Conservation (phyloP, 768 basidiomycete species). For the Suillus bovinus region DNA sequence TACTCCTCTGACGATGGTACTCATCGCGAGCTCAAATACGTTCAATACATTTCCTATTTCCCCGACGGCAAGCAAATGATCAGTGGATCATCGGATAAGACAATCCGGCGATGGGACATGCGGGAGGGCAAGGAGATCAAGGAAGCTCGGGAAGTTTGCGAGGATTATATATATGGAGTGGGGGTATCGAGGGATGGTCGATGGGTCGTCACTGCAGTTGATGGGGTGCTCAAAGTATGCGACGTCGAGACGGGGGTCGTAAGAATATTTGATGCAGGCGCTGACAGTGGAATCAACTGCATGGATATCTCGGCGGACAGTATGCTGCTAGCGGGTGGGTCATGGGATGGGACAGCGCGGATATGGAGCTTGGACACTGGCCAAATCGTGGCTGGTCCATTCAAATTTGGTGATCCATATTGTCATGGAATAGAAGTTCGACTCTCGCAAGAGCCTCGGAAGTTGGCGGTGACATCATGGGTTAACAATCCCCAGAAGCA, state of each 20-base stretch:
- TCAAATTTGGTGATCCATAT: no score
- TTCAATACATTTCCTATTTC: not conserved
- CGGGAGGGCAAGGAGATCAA: not conserved
- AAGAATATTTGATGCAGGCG: not conserved
- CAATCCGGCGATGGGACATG: no score
- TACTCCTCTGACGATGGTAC: no score
- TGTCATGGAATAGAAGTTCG: no score
- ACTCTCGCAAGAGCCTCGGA: not conserved
- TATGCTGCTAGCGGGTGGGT: not conserved
- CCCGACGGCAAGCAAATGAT: not conserved
- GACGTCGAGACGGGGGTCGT: not conserved
- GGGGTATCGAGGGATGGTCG: not conserved
- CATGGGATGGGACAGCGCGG: rapidly evolving
- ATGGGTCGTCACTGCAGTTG: not conserved
- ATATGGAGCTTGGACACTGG: not conserved
- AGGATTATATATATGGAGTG: rapidly evolving
- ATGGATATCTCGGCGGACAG: not conserved
- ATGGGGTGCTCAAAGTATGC: not conserved
- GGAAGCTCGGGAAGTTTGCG: not conserved
- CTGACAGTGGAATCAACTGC: rapidly evolving
- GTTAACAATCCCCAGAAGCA: no score
- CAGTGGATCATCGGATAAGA: not conserved
- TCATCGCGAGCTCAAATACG: not conserved
- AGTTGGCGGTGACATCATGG: not conserved
- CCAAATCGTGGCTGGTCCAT: not conserved